Percentiles rank a stretch among this genome's conserved stretches.
Conservation (phyloP, 1,139 yeast species). For the Debaryomyces udenii region DNA sequence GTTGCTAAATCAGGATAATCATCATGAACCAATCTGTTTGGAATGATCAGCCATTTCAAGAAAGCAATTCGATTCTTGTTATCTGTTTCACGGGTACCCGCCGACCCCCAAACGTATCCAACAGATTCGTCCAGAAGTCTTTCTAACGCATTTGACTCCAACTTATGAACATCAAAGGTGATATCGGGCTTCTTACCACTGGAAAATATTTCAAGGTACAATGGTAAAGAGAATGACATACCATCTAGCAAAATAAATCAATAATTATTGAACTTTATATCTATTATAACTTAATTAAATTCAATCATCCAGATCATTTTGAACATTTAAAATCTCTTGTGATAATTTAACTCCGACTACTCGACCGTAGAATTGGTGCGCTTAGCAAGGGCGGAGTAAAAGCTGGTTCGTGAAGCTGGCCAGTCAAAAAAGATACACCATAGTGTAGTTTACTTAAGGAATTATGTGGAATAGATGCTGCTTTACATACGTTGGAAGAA, state of each 20-base stretch:
- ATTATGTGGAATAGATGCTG: too few relatives aligned
- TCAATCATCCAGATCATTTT: too few relatives aligned
- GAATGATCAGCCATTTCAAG: conserved; percentile 7
- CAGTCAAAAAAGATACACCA: too few relatives aligned
- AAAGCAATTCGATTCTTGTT: conserved; percentile 5
- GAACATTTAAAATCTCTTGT: too few relatives aligned
- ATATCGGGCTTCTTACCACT: background rate
- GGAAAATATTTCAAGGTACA: background rate
- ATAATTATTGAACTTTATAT: too few relatives aligned
- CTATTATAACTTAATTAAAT: too few relatives aligned
- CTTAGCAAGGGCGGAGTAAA: too few relatives aligned
- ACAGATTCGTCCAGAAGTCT: background rate
- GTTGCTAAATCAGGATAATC: background rate
- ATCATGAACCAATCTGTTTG: background rate
- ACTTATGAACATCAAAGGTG: conserved; percentile 1
- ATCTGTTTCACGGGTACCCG: conserved; percentile 6
- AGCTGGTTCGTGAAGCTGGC: too few relatives aligned
- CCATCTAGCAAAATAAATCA: background rate
- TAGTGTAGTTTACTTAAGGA: too few relatives aligned
- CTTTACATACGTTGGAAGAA: too few relatives aligned
- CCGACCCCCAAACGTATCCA: conserved; percentile 8
- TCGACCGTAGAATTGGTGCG: too few relatives aligned
- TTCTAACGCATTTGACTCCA: conserved; percentile 1
- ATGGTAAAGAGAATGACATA: background rate
- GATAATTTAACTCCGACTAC: too few relatives aligned